Conservation (phyloP, 2,329 filamentous ascomycete genomes). For the Penicillium sp. region DNA sequence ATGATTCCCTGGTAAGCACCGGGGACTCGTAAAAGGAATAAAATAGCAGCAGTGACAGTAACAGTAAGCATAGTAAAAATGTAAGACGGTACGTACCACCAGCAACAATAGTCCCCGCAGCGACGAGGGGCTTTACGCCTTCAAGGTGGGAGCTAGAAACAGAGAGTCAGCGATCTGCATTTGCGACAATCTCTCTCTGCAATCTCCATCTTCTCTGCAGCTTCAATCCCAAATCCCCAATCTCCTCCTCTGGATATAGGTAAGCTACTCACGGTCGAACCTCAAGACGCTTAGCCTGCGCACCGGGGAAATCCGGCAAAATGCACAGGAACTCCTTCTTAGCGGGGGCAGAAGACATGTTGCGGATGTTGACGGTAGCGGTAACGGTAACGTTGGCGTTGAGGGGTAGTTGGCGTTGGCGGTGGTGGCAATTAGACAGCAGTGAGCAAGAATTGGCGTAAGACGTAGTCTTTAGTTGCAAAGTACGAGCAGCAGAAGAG, state of each 20-base stretch:
- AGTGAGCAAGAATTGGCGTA: too few species aligned
- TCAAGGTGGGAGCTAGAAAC: conserved; percentile 60
- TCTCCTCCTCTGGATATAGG: not conserved
- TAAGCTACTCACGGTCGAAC: conserved; percentile 38
- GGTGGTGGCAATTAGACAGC: not conserved
- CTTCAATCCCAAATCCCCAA: not conserved
- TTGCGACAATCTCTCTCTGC: too few species aligned
- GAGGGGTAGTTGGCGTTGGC: not conserved
- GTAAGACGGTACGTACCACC: conserved; percentile 60
- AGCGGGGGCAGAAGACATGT: conserved; percentile 36
- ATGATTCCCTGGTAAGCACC: too few species aligned
- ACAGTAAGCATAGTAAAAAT: not conserved
- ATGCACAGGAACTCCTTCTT: conserved; percentile 72
- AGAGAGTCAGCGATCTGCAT: conserved; percentile 1
- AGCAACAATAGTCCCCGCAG: conserved; percentile 65
- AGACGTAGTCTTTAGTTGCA: too few species aligned
- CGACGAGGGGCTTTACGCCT: conserved; percentile 58
- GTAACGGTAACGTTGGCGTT: too few species aligned
- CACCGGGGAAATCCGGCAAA: conserved; percentile 69
- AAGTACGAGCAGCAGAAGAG: not conserved
- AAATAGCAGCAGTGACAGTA: too few species aligned
- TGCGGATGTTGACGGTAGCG: conserved; percentile 18
- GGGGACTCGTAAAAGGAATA: too few species aligned
- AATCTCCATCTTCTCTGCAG: too few species aligned
- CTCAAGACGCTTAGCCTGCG: conserved; percentile 65